Percentiles rank a stretch among this genome's conserved stretches.
Conservation (phyloP, 352 stramenopile species). For the Phytophthora nicotianae region DNA sequence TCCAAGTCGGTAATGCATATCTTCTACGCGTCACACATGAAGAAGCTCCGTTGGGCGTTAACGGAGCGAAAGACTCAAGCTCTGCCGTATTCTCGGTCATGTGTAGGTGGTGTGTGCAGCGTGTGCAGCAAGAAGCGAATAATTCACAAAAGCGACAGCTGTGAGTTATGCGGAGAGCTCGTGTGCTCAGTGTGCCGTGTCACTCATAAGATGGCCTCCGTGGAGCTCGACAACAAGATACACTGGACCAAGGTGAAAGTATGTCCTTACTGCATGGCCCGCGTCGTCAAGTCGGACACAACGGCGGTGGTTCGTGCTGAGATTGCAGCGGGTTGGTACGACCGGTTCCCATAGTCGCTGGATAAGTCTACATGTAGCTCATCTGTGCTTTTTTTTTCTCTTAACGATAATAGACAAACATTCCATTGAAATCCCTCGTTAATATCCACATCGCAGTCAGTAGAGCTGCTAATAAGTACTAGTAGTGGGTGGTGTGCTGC, state of each 20-base stretch:
- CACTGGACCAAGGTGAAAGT: conserved; percentile 29
- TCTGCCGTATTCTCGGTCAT: conserved; percentile 6
- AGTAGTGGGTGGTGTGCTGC: conserved; percentile 1
- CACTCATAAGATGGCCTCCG: conserved; percentile 37
- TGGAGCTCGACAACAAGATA: conserved; percentile 38
- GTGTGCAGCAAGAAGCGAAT: conserved; percentile 27
- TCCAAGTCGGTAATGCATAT: conserved; percentile 35
- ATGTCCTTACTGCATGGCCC: conserved; percentile 37
- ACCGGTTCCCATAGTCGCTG: conserved; percentile 12
- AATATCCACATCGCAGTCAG: conserved; percentile 19
- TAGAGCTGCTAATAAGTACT: conserved; percentile 24
- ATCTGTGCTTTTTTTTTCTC: no score
- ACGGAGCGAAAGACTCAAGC: conserved; percentile 17
- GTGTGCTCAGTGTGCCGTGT: conserved; percentile 39
- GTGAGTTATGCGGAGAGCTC: conserved; percentile 33
- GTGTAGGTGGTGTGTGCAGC: conserved; percentile 10
- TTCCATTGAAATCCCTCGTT: conserved; percentile 6
- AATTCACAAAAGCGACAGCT: conserved; percentile 25
- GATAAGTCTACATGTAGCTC: neutral
- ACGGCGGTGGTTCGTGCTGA: conserved; percentile 29
- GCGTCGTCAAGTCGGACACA: conserved; percentile 28
- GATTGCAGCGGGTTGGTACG: conserved; percentile 33
- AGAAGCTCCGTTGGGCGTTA: conserved; percentile 31
- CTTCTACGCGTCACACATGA: conserved; percentile 26
- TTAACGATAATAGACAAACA: neutral